Base-by-base conservation (phyloP, 192 early-diverging fungal species). In the Radiomyces spectabilis region DNA sequence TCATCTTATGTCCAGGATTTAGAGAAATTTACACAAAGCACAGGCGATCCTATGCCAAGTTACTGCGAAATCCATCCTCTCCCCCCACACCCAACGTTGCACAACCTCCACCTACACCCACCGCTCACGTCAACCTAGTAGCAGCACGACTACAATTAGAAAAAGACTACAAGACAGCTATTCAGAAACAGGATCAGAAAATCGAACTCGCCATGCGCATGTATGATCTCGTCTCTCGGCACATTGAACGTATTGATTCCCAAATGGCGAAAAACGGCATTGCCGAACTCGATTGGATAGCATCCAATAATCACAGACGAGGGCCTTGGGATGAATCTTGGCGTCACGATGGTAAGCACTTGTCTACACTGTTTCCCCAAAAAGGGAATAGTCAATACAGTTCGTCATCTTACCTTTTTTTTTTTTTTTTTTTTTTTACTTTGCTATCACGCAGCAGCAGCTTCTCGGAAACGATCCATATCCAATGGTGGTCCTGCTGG, bases 121-220 rank as follows among this genome's bases (percentile, higher is more conserved):
- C 51, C 25, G 32, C 55, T 41, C 67, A 56, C 29, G 21, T 57
- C 21, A 56, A 45, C 19, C 34, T 57, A 16, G 32, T 38, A 9
- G 26, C 53, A 5, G 51, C 66, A 21, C 29, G 59, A 45, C 25
- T 51, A 38, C 53, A 57, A 16, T 27, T 59, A 6, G 59, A 76
- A 55, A 74, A 72, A 51, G 72, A 78, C 21, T 78, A 74, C 48
- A 46, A 51, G 21, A 53, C 53, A 24, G 76, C 76, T 13, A 63
- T 78, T 29, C 66, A 69, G 26, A 78, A 74, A 16, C 72, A 75
- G 25, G 76, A 78, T 47, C 72, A 78, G 40, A 78, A 78, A 40
- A 78, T 78, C 33, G 76, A 78, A 24, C 51, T 70, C 12, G 63
- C 65, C 19, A 47, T 63, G 19, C 60, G 71, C 32, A 69, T 78